phyloP scores from a whole-genome alignment of 352 stramenopile genomes.

The Globisporangium okanoganense region DNA sequence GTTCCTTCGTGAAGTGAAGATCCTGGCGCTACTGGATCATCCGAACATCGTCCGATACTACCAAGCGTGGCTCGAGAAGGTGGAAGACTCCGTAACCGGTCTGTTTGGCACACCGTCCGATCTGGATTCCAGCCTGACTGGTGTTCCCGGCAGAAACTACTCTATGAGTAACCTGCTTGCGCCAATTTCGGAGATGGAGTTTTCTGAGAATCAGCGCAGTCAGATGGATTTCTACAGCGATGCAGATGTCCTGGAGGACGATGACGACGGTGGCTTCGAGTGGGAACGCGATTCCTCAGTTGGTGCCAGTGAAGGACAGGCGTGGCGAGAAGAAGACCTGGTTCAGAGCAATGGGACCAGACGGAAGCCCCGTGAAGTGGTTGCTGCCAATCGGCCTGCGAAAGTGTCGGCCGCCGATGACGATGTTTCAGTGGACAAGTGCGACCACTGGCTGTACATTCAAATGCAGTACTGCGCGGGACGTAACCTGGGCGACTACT shows the following conservation, averaged over 20 bases:
- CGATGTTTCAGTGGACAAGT: conserved; percentile 52
- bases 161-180: conserved; percentile 72
- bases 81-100: conserved; percentile 43
- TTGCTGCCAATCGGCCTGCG: conserved; percentile 10
- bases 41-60: conserved; percentile 93
- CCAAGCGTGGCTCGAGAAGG: conserved; percentile 87
- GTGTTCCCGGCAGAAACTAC: conserved; percentile 41
- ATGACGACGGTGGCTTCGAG: conserved; percentile 69
- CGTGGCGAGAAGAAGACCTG: conserved; percentile 65
- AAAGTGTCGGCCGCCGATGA: conserved; percentile 24
- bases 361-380: conserved; percentile 6
- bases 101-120: conserved; percentile 20
- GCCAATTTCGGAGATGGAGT: conserved; percentile 63
- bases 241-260: conserved; percentile 32
- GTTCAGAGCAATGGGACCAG: conserved; percentile 17
- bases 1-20: conserved; percentile 92
- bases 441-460: conserved; percentile 90
- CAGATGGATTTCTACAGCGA: conserved; percentile 47
- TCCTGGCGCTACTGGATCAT: conserved; percentile 90
- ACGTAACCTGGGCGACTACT: conserved; percentile 82
- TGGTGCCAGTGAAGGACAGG: conserved; percentile 27
- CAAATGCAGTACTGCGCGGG: conserved; percentile 91
- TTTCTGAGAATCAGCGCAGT: conserved; percentile 47
- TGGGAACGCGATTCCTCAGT: conserved; percentile 66
- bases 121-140: conserved; percentile 32